Percentiles rank a stretch among this genome's conserved stretches.
phyloP scores from a whole-genome alignment of 2,329 filamentous ascomycete genomes.

The Clonostachys rhizophaga region DNA sequence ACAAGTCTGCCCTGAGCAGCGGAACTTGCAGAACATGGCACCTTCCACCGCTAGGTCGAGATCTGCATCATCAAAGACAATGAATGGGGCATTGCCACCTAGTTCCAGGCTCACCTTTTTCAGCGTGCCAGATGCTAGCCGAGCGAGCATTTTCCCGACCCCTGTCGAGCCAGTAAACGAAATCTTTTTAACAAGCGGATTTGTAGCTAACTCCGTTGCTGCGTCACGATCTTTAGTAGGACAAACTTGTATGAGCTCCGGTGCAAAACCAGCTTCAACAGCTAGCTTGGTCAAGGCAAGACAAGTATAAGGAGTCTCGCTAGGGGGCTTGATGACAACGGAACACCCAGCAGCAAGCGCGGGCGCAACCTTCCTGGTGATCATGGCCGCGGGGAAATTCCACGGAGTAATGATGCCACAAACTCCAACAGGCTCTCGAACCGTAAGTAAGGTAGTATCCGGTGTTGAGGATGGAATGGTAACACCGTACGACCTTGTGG shows the following conservation, averaged over 20 bases:
- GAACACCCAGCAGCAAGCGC: conserved; percentile 67
- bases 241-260: conserved; percentile 16
- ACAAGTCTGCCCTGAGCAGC: conserved; percentile 56
- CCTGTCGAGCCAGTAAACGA: conserved; percentile 65
- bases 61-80: conserved; percentile 64
- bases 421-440: conserved; percentile 64
- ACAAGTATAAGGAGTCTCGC: conserved; percentile 64
- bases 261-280: conserved; percentile 59
- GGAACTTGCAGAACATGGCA: conserved; percentile 37
- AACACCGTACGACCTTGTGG: conserved; percentile 48
- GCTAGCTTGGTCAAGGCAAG: conserved; percentile 63
- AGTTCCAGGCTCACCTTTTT: conserved; percentile 67
- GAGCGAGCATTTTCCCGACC: conserved; percentile 58
- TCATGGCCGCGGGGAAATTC: conserved; percentile 55
- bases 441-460: conserved; percentile 56
- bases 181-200: conserved; percentile 42
- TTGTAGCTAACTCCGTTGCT: conserved; percentile 19
- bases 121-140: conserved; percentile 54
- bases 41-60: conserved; percentile 53
- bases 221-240: conserved; percentile 19
- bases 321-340: conserved; percentile 66
- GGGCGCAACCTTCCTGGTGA: conserved; percentile 29
- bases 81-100: conserved; percentile 63
- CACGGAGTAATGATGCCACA: conserved; percentile 60
- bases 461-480: conserved; percentile 56